Evolutionary conservation across 1,139 yeast species (phyloP), one percentile per base, ranked within the genome.

Genomic region (Meyerozyma carpophila): DNA sequence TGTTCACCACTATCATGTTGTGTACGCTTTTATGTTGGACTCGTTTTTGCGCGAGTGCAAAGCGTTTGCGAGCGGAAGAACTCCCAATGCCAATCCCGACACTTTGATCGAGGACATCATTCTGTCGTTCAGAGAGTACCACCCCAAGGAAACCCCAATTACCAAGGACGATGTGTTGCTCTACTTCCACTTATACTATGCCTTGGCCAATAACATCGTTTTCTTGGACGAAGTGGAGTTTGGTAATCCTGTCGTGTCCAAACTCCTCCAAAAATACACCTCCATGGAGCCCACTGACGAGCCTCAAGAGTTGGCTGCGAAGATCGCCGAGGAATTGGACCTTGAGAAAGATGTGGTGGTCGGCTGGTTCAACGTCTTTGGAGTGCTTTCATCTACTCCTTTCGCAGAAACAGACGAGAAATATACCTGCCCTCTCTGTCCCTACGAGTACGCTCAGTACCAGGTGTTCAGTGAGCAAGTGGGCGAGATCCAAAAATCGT

Each of bases 281-380:
- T 36, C 34, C 13, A 36, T 45, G 41, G 36, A 47, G 13, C 50
- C 53, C 9, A 44, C 47, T 5, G 48, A 46, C 16, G 47, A 45
- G 9, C 37, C 37, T 20, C 37, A 20, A 34, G 37, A 18, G 14
- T 20, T 34, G 37, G 37, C 37, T 9, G 14, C 39, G 5, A 41
- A 42, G 18, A 36, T 50, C 14, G 53, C 66, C 1, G 46, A 53
- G n/a, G 56, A 50, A 10, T 36, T 51, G 13, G 44, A 51, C 18
- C 37, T 60, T 16, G 44, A 54, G 8, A 43, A 47, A n/a, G 54
- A 51, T 8, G 52, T 56, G n/a, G 65, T 59, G 5, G 42, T 45
- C 18, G 57, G 50, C 5, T 70, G 75, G 75, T 62, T 65, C 44
- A 55, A 59, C 7, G 54, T 65, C 3, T 69, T 68, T 48, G 57